Conservation (phyloP, 2,329 filamentous ascomycete genomes). For the Thermoascus crustaceus region DNA sequence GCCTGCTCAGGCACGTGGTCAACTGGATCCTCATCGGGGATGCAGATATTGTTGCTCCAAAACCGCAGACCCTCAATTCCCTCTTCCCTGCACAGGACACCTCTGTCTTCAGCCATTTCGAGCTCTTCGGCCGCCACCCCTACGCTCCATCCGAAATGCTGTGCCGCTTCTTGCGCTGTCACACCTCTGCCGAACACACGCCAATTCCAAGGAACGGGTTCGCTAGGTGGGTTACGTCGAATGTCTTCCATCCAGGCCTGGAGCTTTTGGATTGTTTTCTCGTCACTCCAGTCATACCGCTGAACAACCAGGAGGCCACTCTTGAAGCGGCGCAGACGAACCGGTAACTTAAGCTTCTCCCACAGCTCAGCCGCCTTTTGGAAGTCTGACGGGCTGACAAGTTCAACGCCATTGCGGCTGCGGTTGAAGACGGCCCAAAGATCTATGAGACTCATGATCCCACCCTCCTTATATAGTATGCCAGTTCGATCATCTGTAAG, state of each 20-base stretch:
- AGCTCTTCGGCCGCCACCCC: conserved; percentile 92
- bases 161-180: conserved; percentile 80
- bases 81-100: conserved; percentile 81
- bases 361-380: conserved; percentile 81
- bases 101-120: conserved; percentile 92
- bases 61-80: conserved; percentile 84
- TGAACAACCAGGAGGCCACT: conserved; percentile 94
- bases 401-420: conserved; percentile 82
- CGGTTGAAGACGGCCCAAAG: conserved; percentile 94
- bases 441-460: conserved; percentile 83
- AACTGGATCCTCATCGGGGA: background rate
- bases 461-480: conserved; percentile 69
- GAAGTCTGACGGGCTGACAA: conserved; percentile 86
- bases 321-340: conserved; percentile 80
- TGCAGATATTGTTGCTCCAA: conserved; percentile 65
- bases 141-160: conserved; percentile 92
- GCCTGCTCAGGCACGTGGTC: background rate
- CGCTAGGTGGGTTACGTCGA: conserved; percentile 56
- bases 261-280: conserved; percentile 73
- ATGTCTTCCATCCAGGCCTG: conserved; percentile 69
- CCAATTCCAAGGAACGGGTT: conserved; percentile 68
- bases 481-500: conserved; percentile 76
- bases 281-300: conserved; percentile 77
- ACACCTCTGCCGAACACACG: conserved; percentile 70
- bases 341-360: conserved; percentile 77